These are phyloP conservation scores for Barbatosphaeria neglecta DNA, from an alignment of 495 filamentous ascomycete genomes.

Conservation along the genomic window DNA sequence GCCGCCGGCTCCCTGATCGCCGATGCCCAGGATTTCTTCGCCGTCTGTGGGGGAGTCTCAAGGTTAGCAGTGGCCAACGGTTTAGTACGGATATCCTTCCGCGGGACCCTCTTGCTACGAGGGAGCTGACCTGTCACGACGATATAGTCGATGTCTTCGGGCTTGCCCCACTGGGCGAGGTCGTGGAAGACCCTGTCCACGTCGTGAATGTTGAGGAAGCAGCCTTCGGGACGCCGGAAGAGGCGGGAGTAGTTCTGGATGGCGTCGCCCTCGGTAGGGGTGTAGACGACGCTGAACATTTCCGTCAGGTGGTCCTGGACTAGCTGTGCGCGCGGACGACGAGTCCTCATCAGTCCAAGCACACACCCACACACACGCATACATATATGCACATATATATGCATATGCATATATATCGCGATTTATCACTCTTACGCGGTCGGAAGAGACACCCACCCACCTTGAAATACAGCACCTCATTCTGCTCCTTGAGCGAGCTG, in stretches of 20 bases:
- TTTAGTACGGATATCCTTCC: neutral
- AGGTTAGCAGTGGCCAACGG: neutral
- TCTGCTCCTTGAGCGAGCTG: constrained; percentile 78
- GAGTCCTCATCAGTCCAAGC: neutral
- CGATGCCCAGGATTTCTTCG: constrained; percentile 72
- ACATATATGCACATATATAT: too few relatives aligned
- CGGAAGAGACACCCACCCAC: constrained; percentile 20
- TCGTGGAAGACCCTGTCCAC: constrained; percentile 46
- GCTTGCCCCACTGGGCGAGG: constrained; percentile 52
- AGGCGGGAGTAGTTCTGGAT: constrained; percentile 74
- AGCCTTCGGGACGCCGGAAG: constrained; percentile 64
- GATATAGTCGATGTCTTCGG: constrained; percentile 78
- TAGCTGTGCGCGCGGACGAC: constrained; percentile 11
- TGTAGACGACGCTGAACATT: constrained; percentile 84
- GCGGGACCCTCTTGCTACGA: neutral
- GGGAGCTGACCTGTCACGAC: constrained; percentile 59
- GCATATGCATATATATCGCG: too few relatives aligned
- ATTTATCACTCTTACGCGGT: too few relatives aligned
- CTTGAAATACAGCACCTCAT: constrained; percentile 64
- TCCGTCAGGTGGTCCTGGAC: constrained; percentile 46
- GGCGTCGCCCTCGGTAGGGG: constrained; percentile 84
- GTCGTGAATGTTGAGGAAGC: constrained; percentile 49
- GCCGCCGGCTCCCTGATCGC: constrained; percentile 82
- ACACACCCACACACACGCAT: too few relatives aligned
- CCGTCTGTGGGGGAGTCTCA: constrained; percentile 14